Evolutionary conservation across 257 asterid species (phyloP).

Genomic region (Oldenlandia corymbosa): DNA sequence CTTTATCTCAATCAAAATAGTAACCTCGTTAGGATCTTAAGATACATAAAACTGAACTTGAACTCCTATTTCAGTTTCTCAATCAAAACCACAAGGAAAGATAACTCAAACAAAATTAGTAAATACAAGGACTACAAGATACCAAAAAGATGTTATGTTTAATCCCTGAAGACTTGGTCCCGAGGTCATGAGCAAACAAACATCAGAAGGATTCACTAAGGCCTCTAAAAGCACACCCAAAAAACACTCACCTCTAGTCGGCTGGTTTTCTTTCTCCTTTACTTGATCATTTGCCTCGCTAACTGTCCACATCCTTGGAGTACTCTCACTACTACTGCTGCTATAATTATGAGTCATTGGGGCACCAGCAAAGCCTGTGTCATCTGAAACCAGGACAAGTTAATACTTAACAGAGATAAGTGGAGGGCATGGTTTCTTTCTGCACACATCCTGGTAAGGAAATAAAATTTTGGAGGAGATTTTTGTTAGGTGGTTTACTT

Average conservation of each 20-base stretch:
- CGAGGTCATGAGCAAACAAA: background rate
- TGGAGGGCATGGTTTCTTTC: too few relatives aligned
- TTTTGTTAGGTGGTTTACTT: too few relatives aligned
- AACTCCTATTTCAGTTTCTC: background rate
- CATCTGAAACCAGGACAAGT: constrained; percentile 35
- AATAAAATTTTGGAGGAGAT: too few relatives aligned
- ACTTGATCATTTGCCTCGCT: constrained; percentile 30
- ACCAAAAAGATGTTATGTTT: background rate
- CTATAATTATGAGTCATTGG: constrained; percentile 36
- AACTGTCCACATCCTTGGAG: constrained; percentile 31
- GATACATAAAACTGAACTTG: too few relatives aligned
- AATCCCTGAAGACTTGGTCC: background rate
- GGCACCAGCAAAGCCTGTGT: constrained; percentile 29
- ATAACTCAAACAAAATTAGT: background rate
- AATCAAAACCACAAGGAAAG: background rate
- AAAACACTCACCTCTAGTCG: constrained; percentile 43
- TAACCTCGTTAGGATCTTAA: too few relatives aligned
- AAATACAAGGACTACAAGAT: too few relatives aligned
- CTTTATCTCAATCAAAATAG: too few relatives aligned
- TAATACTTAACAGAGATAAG: too few relatives aligned
- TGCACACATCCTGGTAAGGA: too few relatives aligned
- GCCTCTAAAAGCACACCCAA: background rate
- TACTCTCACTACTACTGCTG: constrained; percentile 64
- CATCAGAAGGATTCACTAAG: too few relatives aligned
- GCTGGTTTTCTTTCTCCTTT: constrained; percentile 26